phyloP scores from a whole-genome alignment of 1,139 yeast genomes.

The Oligophagozyma castellii region DNA sequence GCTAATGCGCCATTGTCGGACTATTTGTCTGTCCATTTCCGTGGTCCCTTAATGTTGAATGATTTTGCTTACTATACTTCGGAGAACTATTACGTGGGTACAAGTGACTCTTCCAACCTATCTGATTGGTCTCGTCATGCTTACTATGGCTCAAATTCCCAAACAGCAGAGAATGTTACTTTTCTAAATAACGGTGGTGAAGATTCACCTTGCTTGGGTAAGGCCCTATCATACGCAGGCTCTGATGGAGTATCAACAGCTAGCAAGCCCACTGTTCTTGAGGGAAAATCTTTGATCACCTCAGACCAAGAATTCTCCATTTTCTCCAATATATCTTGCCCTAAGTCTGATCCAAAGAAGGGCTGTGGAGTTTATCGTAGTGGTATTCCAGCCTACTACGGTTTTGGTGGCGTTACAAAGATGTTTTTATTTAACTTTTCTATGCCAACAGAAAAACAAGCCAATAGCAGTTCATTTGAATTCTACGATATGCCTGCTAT shows the following conservation, averaged over 20 bases:
- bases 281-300: conserved; percentile 32
- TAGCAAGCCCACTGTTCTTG: conserved; percentile 37
- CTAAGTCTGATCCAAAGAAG: conserved; percentile 29
- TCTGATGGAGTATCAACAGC: conserved; percentile 31
- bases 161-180: conserved; percentile 42
- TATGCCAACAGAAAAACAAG: conserved; percentile 38
- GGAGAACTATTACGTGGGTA: conserved; percentile 22
- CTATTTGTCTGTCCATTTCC: conserved; percentile 64
- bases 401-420: conserved; percentile 50
- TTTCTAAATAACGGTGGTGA: conserved; percentile 43
- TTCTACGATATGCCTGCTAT: conserved; percentile 59
- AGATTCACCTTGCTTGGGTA: conserved; percentile 47
- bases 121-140: conserved; percentile 34
- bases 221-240: conserved; percentile 42
- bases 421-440: conserved; percentile 60
- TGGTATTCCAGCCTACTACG: conserved; percentile 64
- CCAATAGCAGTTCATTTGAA: conserved; percentile 26
- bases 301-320: conserved; percentile 50
- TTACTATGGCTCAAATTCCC: conserved; percentile 29
- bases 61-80: conserved; percentile 52
- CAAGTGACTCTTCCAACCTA: conserved; percentile 17
- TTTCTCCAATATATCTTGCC: conserved; percentile 46
- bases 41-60: conserved; percentile 57
- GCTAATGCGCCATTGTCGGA: conserved; percentile 53
- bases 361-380: conserved; percentile 44